These are phyloP conservation scores for Tuber aestivum DNA, from an alignment of 495 filamentous ascomycete species.

Conservation along the genomic window DNA sequence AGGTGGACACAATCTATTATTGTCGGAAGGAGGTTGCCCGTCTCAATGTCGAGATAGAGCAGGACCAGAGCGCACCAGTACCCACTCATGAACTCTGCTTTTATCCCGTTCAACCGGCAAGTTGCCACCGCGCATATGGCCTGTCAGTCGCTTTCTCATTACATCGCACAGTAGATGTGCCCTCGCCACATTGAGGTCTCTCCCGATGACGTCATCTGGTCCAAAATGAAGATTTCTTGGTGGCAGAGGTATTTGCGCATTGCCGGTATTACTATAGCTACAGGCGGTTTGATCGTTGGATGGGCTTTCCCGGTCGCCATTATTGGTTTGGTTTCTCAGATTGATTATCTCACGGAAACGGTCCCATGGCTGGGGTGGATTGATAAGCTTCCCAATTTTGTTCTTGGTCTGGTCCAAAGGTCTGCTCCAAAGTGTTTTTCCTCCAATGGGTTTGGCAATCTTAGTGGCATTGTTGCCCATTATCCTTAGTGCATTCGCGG, in stretches of 20 bases:
- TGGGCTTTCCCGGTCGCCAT: conserved; percentile 91
- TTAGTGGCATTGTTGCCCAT: conserved; percentile 76
- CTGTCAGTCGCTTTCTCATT: conserved; percentile 85
- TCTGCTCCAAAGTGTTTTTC: conserved; percentile 87
- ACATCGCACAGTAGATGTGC: conserved; percentile 88
- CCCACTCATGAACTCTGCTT: conserved; percentile 94
- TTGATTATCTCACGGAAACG: conserved; percentile 59
- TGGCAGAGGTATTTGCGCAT: conserved; percentile 81
- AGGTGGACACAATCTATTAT: conserved; percentile 91
- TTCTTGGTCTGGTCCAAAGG: conserved; percentile 67
- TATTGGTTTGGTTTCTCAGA: conserved; percentile 71
- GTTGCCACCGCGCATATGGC: conserved; percentile 98
- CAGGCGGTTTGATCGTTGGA: conserved; percentile 70
- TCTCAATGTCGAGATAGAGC: conserved; percentile 88
- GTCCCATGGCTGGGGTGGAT: conserved; percentile 70
- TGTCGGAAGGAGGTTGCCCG: conserved; percentile 82
- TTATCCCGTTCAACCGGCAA: conserved; percentile 98
- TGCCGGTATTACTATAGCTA: conserved; percentile 58
- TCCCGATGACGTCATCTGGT: conserved; percentile 91
- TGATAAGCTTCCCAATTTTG: conserved; percentile 53
- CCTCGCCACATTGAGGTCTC: conserved; percentile 89
- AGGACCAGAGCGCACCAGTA: conserved; percentile 82
- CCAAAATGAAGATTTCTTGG: conserved; percentile 96
- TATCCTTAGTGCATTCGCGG: conserved; percentile 65
- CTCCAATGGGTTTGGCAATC: conserved; percentile 68